A percentile compares a stretch with the other conserved stretches of the same genome.
These are phyloP conservation scores for Alternaria burnsii DNA, from an alignment of 2,329 filamentous ascomycete genomes.

Conservation along the genomic window DNA sequence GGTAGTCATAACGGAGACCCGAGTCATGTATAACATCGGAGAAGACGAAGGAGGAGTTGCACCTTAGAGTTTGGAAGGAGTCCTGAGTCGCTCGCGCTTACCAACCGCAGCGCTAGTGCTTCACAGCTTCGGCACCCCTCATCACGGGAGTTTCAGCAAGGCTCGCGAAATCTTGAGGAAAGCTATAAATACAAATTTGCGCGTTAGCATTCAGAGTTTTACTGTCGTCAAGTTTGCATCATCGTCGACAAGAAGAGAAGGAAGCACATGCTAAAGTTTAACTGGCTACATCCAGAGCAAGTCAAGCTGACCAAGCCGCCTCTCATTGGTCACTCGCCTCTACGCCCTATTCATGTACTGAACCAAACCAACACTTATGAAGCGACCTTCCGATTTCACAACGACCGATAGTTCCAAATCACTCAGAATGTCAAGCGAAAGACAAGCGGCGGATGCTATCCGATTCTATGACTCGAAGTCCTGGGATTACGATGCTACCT, in stretches of 20 bases:
- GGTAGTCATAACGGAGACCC: background rate
- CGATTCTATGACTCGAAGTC: slow-evolving; percentile 49
- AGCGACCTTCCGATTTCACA: background rate
- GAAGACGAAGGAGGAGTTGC: background rate
- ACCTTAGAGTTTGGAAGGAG: background rate
- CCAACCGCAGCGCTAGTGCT: slow-evolving; percentile 3
- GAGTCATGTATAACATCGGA: background rate
- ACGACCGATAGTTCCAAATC: background rate
- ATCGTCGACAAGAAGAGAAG: background rate
- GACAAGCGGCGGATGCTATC: slow-evolving; percentile 42
- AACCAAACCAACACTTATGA: background rate
- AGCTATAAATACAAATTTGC: background rate
- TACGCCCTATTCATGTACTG: background rate
- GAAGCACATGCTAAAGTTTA: background rate
- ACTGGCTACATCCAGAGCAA: slow-evolving; percentile 15
- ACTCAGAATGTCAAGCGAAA: slow-evolving; percentile 23
- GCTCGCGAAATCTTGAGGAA: background rate
- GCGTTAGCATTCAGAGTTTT: background rate
- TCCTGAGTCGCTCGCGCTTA: slow-evolving; percentile 1
- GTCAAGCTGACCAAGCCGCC: slow-evolving; percentile 2
- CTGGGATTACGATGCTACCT: slow-evolving; percentile 52
- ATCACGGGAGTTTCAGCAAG: slow-evolving; percentile 9
- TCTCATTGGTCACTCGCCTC: slow-evolving; percentile 6
- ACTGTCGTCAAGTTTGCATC: background rate
- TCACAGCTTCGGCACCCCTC: slow-evolving; percentile 18